phyloP scores from a whole-genome alignment of 1,284 basidiomycete species.

The Ustilago cynodontis region DNA sequence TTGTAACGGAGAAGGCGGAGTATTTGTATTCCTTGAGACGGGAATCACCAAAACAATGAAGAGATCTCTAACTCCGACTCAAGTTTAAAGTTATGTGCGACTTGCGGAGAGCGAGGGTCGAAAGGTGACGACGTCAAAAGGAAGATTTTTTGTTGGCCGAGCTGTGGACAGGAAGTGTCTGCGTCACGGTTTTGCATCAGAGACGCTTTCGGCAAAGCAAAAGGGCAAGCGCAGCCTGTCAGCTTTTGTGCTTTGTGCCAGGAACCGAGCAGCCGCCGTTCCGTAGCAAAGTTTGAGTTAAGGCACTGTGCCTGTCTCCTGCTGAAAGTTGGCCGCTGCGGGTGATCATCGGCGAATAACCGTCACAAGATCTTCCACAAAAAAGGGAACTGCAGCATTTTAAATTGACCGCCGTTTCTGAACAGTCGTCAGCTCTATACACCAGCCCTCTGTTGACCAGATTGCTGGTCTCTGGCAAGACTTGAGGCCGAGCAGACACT shows the following conservation, averaged over 20 bases:
- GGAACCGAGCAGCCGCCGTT: not conserved
- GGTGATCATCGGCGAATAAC: constrained; percentile 3
- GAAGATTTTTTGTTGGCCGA: not conserved
- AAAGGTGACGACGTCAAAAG: not conserved
- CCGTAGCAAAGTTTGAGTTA: not conserved
- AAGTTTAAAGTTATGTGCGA: not conserved
- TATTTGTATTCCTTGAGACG: too few relatives aligned
- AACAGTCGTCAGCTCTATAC: not conserved
- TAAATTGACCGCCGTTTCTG: not conserved
- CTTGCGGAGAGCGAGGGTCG: too few relatives aligned
- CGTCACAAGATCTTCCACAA: not conserved
- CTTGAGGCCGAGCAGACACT: not conserved
- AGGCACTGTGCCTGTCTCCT: not conserved
- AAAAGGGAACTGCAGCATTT: not conserved
- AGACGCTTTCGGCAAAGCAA: not conserved
- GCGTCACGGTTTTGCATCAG: not conserved
- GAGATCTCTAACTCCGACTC: not conserved
- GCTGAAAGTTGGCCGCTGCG: not conserved
- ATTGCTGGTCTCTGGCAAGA: not conserved
- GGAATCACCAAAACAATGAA: too few relatives aligned
- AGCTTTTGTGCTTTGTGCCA: not conserved
- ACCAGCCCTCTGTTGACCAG: not conserved
- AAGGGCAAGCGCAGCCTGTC: not conserved
- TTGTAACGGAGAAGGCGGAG: too few relatives aligned
- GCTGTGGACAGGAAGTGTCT: not conserved